Conservation (phyloP, 306 rosid species). For the Dalbergia oliveri region DNA sequence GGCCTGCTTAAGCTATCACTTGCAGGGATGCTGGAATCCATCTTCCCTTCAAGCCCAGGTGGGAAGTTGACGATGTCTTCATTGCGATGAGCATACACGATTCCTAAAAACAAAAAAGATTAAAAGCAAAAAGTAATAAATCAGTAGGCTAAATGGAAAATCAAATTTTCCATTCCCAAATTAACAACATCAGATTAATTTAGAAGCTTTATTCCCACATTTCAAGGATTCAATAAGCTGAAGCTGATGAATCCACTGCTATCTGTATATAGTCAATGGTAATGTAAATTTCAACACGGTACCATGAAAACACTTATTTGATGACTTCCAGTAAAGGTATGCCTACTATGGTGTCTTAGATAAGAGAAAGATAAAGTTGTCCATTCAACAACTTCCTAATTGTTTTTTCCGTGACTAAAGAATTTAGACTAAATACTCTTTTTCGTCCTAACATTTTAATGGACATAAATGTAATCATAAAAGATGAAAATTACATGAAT, state of each 20-base stretch:
- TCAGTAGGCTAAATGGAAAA: neutral
- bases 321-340: slow-evolving; percentile 1
- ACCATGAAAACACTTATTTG: slow-evolving; percentile 4
- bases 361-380: slow-evolving; percentile 21
- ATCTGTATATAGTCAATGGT: neutral
- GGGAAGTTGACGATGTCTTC: slow-evolving; percentile 79
- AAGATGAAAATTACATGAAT: no score
- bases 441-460: no score
- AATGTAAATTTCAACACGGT: slow-evolving; percentile 21
- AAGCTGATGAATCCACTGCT: slow-evolving; percentile 26
- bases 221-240: slow-evolving; percentile 18
- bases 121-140: neutral
- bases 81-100: slow-evolving; percentile 85
- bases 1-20: slow-evolving; percentile 46
- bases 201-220: slow-evolving; percentile 20
- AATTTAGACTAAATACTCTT: neutral
- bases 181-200: neutral
- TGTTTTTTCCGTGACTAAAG: slow-evolving; percentile 15
- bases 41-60: slow-evolving; percentile 55
- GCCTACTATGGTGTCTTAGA: neutral
- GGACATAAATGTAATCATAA: no score
- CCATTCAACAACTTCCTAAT: slow-evolving; percentile 9
- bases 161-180: slow-evolving; percentile 14
- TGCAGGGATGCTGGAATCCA: slow-evolving; percentile 35
- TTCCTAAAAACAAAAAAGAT: slow-evolving; percentile 53